Evolutionary conservation across 495 filamentous ascomycete genomes (phyloP), one percentile per base, ranked within the genome.

Genomic region (Daldinia vernicosa): DNA sequence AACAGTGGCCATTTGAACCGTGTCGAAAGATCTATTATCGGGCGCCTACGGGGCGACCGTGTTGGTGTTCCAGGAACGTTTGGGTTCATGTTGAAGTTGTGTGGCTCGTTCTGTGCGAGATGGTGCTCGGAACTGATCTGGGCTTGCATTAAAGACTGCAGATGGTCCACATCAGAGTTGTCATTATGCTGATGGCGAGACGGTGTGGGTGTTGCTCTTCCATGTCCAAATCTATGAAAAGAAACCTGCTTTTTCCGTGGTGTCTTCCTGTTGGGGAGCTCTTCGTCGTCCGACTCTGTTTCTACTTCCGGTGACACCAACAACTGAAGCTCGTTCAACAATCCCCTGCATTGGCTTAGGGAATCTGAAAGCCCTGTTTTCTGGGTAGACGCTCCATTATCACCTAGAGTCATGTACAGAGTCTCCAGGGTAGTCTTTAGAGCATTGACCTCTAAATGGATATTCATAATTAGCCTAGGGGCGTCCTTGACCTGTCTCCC

Each of bases 401-500:
- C 15, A 1, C 47, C 59, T 0, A 67, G 47, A 22, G 60, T 72
- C 9, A 51, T 22, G 1, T 17, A 5, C 22, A 72, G 64, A 17
- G 37, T 60, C 45, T 67, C 60, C 6, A 72, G 39, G 45, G 60
- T 28, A 14, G 45, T 37, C 17, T 59, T 63, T 27, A 72, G 22
- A 30, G 47, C 55, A 12, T 56, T 67, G 37, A 56, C 59, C 27
- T 67, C 69, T 7, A 67, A 15, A 1, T 7, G 26, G 50, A 72
- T 72, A 2, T 1, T 32, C 35, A 3, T 37, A 8, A 72, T 53
- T 30, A 55, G 2, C 26, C 39, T 53, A 9, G 63, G 69, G 14
- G 55, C 69, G 43, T 67, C 60, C 60, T 67, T 72, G 7, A 72
- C 64, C n/a, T 60, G 47, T 17, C n/a, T 57, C 43, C 28, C 14